Evolutionary conservation across 257 asterid species (phyloP), one percentile per base, ranked within the genome.

Genomic region (Cynanchum wilfordii): DNA sequence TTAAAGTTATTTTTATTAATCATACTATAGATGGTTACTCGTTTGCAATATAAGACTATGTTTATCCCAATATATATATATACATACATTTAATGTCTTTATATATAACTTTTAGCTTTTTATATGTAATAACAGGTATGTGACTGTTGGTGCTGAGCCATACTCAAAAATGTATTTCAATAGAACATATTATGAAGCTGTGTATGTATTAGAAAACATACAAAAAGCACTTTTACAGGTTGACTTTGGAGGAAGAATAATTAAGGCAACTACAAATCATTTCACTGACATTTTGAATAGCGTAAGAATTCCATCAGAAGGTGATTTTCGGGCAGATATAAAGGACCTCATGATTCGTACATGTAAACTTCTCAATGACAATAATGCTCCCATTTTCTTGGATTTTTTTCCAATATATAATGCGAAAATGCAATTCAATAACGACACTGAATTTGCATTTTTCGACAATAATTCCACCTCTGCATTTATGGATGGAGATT

Each of bases 341-440:
- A 47, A 84, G 7, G 79, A 79, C 16, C 68, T 79, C 12, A 89
- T 91, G 92, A 38, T 33, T 1, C 69, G 82, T 11, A 83, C 86
- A 13, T 86, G 79, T 11, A 65, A 52, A 0, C 76, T 75, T 56
- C 76, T 89, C 5, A 65, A 74, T 2, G 88, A 84, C 62, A 75
- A 86, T 80, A 51, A 78, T 44, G 64, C 90, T 12, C 97, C 97
- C 0, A 86, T 90, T 69, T 78, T 87, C 15, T 87, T 92, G 51
- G 89, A 90, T 80, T 79, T 92, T 20, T 90, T 82, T 79, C 96
- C 96, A 16, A 82, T 90, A 75, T 88, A 87, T 67, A 87, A 86
- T 58, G 78, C 84, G 0, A 82, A 83, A 22, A 74, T 63, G 16
- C 75, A 76, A 74, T 73, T 76, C 0, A 7, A 86, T 33, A 81